Conservation (phyloP, 441 rosid species). For the Aleurites moluccanus region DNA sequence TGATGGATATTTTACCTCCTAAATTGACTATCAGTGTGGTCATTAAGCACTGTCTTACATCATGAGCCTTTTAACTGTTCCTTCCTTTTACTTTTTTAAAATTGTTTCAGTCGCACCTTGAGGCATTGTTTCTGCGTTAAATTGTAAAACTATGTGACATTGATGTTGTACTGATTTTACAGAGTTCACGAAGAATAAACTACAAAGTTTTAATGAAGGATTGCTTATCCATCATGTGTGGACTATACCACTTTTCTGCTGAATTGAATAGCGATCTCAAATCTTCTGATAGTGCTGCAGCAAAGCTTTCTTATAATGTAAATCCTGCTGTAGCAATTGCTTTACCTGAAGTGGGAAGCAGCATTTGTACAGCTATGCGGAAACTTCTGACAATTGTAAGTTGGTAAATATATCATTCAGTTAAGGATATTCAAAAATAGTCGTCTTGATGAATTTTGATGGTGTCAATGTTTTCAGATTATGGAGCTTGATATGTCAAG, state of each 20-base stretch:
- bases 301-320: conserved; percentile 29
- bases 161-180: conserved; percentile 27
- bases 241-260: conserved; percentile 35
- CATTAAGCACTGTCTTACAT: conserved; percentile 1
- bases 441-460: neutral
- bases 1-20: conserved; percentile 5
- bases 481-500: conserved; percentile 75
- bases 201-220: conserved; percentile 64
- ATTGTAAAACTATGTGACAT: neutral
- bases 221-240: conserved; percentile 57
- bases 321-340: conserved; percentile 37
- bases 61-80: conserved; percentile 5
- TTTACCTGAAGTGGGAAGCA: conserved; percentile 48
- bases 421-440: conserved; percentile 8
- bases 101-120: neutral
- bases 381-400: conserved; percentile 64
- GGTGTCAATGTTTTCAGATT: conserved; percentile 45
- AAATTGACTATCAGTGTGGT: neutral
- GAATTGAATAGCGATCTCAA: conserved; percentile 17
- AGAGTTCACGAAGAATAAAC: conserved; percentile 77
- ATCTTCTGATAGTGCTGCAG: conserved; percentile 22
- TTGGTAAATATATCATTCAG: neutral
- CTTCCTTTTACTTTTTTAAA: neutral
- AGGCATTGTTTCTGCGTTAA: neutral
- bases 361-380: conserved; percentile 47